A percentile compares a stretch with the other conserved stretches of the same genome.
Evolutionary conservation across 305 asterid genomes (phyloP).

Genomic region (Petunia hybrid): DNA sequence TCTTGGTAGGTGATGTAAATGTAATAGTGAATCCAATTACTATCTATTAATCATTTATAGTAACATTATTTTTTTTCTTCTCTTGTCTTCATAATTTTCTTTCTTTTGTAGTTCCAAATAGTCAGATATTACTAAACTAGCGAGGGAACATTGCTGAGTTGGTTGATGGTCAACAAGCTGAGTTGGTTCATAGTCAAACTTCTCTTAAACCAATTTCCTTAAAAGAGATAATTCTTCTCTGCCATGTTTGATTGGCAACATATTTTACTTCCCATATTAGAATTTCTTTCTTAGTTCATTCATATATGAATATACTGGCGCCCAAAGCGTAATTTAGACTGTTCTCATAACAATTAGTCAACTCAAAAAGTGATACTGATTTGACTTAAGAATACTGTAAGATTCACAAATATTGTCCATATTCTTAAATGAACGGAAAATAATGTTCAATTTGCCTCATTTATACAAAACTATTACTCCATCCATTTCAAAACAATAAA

Average conservation of each 20-base stretch:
- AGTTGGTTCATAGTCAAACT: background rate
- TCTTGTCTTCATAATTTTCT: background rate
- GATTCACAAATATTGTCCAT: too few relatives aligned
- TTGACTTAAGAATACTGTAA: too few relatives aligned
- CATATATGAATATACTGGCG: background rate
- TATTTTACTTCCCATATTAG: background rate
- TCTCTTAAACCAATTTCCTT: background rate
- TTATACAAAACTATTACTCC: background rate
- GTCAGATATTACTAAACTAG: background rate
- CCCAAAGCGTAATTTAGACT: background rate
- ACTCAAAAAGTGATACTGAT: too few relatives aligned
- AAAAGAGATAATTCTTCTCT: background rate
- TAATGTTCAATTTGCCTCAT: background rate
- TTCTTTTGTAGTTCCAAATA: background rate
- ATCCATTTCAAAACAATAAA: too few relatives aligned
- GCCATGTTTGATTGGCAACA: background rate
- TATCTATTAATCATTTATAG: background rate
- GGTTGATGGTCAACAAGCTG: too few relatives aligned
- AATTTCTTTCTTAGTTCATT: background rate
- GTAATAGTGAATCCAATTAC: background rate
- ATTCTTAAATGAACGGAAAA: too few relatives aligned
- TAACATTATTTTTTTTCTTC: background rate
- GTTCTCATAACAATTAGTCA: background rate
- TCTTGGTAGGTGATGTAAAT: conserved; percentile 26
- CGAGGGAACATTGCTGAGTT: too few relatives aligned